phyloP scores from a whole-genome alignment of 768 basidiomycete species.

The Lentinula sp. region DNA sequence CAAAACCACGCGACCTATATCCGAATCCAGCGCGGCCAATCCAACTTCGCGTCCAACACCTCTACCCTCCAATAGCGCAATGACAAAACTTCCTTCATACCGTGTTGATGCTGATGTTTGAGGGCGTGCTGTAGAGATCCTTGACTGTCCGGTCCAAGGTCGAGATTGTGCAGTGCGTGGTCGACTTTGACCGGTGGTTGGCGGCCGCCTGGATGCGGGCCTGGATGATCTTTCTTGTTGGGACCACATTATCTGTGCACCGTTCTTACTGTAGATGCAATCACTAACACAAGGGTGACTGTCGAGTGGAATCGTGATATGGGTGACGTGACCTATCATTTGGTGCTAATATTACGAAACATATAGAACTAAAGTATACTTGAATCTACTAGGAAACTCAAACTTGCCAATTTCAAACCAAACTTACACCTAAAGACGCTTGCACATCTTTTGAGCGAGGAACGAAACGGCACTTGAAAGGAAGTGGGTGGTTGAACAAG shows the following conservation, averaged over 20 bases:
- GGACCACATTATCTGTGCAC: neutral
- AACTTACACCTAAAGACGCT: neutral
- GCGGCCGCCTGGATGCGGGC: slow-evolving; percentile 13
- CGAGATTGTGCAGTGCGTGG: slow-evolving; percentile 56
- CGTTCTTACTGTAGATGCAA: too few species aligned
- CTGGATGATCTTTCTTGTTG: slow-evolving; percentile 9
- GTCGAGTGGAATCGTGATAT: neutral
- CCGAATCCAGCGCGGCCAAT: slow-evolving; percentile 77
- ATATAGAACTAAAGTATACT: neutral
- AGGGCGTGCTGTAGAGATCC: slow-evolving; percentile 57
- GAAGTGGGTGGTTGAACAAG: slow-evolving; percentile 3
- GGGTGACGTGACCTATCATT: neutral
- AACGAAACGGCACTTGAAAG: slow-evolving; percentile 7
- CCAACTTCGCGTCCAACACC: slow-evolving; percentile 82
- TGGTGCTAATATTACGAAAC: neutral
- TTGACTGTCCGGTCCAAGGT: slow-evolving; percentile 52
- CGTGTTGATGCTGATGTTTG: slow-evolving; percentile 56
- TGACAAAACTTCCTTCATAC: slow-evolving; percentile 55
- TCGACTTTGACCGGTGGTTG: slow-evolving; percentile 25
- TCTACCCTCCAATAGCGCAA: slow-evolving; percentile 71
- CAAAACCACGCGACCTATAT: slow-evolving; percentile 68
- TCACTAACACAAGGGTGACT: too few species aligned
- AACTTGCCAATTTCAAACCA: neutral
- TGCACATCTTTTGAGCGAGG: slow-evolving; percentile 2
- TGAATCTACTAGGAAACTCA: too few species aligned